A percentile compares a stretch with the other conserved stretches of the same genome.
Conservation (phyloP, 1,284 basidiomycete genomes). For the Marasmius oreades region DNA sequence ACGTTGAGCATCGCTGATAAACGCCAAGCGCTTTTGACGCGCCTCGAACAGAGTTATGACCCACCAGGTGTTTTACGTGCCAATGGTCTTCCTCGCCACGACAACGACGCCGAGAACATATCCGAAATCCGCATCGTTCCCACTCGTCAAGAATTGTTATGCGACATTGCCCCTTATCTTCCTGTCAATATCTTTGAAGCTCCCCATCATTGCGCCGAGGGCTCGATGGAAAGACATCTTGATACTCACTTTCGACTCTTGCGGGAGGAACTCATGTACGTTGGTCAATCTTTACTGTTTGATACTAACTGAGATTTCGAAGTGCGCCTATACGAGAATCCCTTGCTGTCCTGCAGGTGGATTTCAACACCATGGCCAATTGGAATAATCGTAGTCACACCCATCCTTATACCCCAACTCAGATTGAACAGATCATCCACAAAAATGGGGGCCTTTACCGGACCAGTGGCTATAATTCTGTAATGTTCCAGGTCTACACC, state of each 20-base stretch:
- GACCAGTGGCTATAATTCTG: constrained; percentile 34
- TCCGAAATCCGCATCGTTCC: constrained; percentile 56
- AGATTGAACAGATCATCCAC: constrained; percentile 32
- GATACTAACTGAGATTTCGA: constrained; percentile 5
- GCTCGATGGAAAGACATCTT: constrained; percentile 57
- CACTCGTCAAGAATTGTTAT: constrained; percentile 57
- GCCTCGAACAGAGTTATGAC: constrained; percentile 42
- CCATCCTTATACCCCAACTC: constrained; percentile 19
- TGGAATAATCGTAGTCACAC: constrained; percentile 4
- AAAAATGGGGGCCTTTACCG: constrained; percentile 46
- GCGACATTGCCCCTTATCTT: constrained; percentile 42
- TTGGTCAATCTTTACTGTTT: constrained; percentile 4
- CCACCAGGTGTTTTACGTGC: constrained; percentile 49
- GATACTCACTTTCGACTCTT: constrained; percentile 71
- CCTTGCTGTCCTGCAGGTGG: constrained; percentile 40
- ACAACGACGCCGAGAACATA: constrained; percentile 63
- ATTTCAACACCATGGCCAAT: constrained; percentile 26
- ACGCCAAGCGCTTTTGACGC: constrained; percentile 21
- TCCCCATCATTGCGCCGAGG: constrained; percentile 52
- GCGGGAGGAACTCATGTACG: constrained; percentile 64
- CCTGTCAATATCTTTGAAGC: constrained; percentile 56
- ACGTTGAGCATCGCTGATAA: constrained; percentile 14
- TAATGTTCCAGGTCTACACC: constrained; percentile 59
- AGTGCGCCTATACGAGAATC: constrained; percentile 52
- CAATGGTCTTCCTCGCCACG: constrained; percentile 51